phyloP scores from a whole-genome alignment of 2,329 filamentous ascomycete genomes.

The Talaromyces sp. region DNA sequence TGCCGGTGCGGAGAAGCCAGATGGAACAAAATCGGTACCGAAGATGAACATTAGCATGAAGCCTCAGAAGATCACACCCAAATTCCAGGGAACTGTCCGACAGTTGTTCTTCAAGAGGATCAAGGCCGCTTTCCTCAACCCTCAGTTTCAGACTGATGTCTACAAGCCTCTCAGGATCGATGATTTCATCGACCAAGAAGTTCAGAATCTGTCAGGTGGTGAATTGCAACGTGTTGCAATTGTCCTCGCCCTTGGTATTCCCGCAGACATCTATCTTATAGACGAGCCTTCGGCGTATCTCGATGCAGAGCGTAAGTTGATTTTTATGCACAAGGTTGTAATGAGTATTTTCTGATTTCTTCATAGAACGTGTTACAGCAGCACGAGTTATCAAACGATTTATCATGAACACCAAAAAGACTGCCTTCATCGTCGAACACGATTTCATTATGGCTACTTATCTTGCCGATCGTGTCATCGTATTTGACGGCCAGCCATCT shows the following conservation, averaged over 20 bases:
- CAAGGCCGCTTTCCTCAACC: conserved; percentile 90
- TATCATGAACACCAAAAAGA: conserved; percentile 99
- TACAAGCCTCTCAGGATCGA: conserved; percentile 99
- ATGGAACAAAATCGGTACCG: conserved; percentile 70
- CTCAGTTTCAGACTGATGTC: conserved; percentile 98
- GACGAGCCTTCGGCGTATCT: conserved; percentile 97
- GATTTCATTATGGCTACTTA: conserved; percentile 96
- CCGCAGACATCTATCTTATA: conserved; percentile 96
- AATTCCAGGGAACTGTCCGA: conserved; percentile 93
- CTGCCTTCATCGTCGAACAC: conserved; percentile 98
- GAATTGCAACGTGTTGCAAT: conserved; percentile 99
- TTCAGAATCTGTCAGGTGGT: conserved; percentile 98
- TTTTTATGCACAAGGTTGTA: background rate
- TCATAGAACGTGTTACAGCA: conserved; percentile 78
- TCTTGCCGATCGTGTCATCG: conserved; percentile 89
- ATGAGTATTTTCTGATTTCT: background rate
- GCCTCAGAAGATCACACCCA: conserved; percentile 98
- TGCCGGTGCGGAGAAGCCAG: conserved; percentile 88
- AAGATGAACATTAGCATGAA: conserved; percentile 99
- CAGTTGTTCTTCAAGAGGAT: conserved; percentile 99
- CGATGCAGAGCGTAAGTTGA: conserved; percentile 68
- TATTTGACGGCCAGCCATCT: conserved; percentile 93
- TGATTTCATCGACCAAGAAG: conserved; percentile 98
- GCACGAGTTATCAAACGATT: conserved; percentile 98
- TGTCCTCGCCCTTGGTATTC: conserved; percentile 89